Evolutionary conservation across 2,329 filamentous ascomycete species (phyloP).

Genomic region (Phyllosticta ampelicida): DNA sequence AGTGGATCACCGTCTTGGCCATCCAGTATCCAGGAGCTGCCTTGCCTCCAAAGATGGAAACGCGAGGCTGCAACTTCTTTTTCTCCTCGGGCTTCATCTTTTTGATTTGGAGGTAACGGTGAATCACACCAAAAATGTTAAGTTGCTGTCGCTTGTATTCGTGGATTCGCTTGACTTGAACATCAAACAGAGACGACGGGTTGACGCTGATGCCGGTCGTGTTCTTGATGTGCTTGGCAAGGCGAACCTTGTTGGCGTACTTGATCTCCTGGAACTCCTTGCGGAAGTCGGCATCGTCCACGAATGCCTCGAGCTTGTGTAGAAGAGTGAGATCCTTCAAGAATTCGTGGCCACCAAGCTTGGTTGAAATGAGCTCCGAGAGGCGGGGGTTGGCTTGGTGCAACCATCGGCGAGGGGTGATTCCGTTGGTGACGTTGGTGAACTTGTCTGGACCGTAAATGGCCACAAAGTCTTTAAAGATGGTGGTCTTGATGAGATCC

Average conservation of each 20-base stretch:
- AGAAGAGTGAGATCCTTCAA: constrained; percentile 82
- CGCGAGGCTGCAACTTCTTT: constrained; percentile 77
- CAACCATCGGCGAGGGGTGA: constrained; percentile 90
- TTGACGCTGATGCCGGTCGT: constrained; percentile 74
- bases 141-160: constrained; percentile 99
- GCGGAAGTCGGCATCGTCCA: constrained; percentile 80
- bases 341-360: constrained; percentile 72
- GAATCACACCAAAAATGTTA: constrained; percentile 97
- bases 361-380: constrained; percentile 84
- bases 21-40: constrained; percentile 99
- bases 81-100: constrained; percentile 69
- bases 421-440: constrained; percentile 96
- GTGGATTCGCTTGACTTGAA: constrained; percentile 98
- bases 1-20: constrained; percentile 97
- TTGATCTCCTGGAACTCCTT: constrained; percentile 97
- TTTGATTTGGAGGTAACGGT: constrained; percentile 86
- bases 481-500: constrained; percentile 96
- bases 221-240: constrained; percentile 83
- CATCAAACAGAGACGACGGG: constrained; percentile 80
- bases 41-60: constrained; percentile 96
- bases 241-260: constrained; percentile 83
- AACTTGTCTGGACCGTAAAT: constrained; percentile 97
- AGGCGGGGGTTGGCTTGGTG: constrained; percentile 93
- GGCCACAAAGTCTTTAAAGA: constrained; percentile 96
- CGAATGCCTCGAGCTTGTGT: constrained; percentile 72